Base-by-base conservation (phyloP, 2,329 filamentous ascomycete species). In the Emergomyces orientalis region DNA sequence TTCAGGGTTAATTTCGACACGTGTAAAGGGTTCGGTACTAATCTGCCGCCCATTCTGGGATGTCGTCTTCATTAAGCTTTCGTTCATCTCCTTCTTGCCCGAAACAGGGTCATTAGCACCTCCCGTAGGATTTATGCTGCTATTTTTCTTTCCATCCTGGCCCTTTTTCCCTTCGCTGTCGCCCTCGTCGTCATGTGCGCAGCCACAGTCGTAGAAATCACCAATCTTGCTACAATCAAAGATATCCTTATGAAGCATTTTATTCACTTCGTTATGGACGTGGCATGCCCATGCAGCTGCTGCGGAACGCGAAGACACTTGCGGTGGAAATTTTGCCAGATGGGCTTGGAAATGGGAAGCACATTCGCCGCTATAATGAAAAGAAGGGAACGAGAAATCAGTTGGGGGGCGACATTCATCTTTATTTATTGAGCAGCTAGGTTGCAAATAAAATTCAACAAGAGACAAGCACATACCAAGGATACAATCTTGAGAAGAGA, bases 201-300 rank as follows among this genome's bases (percentile, higher is more conserved):
- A 87, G 39, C 85, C 85, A 68, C 85, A 88, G 69, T 88, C 84
- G 70, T 88, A 88, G 66, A 86, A 86, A 63, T 86, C 84, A 2
- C 84, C 85, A 63, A 88, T 84, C 43, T 86, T 82, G 51, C 79
- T 80, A 72, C 85, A 88, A 71, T 87, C 84, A 69, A 87, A 88
- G 27, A 82, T 72, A 4, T 81, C 78, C 72, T 88, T 88, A 37
- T 80, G 73, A 64, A 88, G 74, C 69, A 83, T 81, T 70, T 82
- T 79, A 69, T 88, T 88, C 65, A 88, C 85, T 69, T 86, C 79
- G 66, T 88, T 88, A 70, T 88, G 85, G 51, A 87, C 82, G 69
- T 85, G 84, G 71, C 85, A 88, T 9, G 81, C 85, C 85, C 85
- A 88, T 32, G 80, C 84, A 2, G 85, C 84, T 19, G 85, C 85